Conservation (phyloP, 495 filamentous ascomycete species). For the Rusavskia elegans region DNA sequence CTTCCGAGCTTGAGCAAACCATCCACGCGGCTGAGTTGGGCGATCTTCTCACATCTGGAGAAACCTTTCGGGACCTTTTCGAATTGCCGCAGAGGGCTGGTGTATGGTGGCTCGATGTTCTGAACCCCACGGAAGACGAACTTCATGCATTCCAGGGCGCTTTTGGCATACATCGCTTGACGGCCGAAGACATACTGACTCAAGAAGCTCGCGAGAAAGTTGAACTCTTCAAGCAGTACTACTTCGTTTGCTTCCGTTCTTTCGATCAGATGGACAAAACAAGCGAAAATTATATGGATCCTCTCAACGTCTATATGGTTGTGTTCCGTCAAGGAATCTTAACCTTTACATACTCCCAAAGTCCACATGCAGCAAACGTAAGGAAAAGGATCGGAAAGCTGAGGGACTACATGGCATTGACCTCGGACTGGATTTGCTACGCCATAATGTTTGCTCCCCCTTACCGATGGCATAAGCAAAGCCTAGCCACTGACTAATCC, state of each 20-base stretch:
- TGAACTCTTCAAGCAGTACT: conserved; percentile 91
- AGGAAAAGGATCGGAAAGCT: conserved; percentile 82
- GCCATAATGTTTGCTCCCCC: conserved; percentile 65
- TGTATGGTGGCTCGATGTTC: conserved; percentile 92
- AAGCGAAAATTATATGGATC: conserved; percentile 65
- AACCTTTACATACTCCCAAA: conserved; percentile 79
- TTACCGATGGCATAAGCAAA: conserved; percentile 5
- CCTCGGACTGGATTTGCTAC: conserved; percentile 97
- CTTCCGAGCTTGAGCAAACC: conserved; percentile 77
- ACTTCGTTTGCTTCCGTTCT: conserved; percentile 92
- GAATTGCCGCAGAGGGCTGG: conserved; percentile 55
- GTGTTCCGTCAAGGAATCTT: conserved; percentile 92
- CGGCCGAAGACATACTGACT: conserved; percentile 82
- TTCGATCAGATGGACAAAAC: conserved; percentile 71
- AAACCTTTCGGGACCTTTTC: conserved; percentile 80
- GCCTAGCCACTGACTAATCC: not conserved
- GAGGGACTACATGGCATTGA: conserved; percentile 83
- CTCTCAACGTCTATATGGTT: conserved; percentile 89
- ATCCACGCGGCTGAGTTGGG: conserved; percentile 81
- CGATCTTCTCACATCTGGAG: conserved; percentile 72
- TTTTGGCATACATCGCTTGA: conserved; percentile 85
- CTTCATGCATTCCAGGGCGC: conserved; percentile 75
- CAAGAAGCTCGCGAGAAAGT: conserved; percentile 97
- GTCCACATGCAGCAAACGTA: conserved; percentile 72
- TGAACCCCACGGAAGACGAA: conserved; percentile 80